These are phyloP conservation scores for Apiospora phragmitis DNA, from an alignment of 2,329 filamentous ascomycete genomes.

Conservation along the genomic window DNA sequence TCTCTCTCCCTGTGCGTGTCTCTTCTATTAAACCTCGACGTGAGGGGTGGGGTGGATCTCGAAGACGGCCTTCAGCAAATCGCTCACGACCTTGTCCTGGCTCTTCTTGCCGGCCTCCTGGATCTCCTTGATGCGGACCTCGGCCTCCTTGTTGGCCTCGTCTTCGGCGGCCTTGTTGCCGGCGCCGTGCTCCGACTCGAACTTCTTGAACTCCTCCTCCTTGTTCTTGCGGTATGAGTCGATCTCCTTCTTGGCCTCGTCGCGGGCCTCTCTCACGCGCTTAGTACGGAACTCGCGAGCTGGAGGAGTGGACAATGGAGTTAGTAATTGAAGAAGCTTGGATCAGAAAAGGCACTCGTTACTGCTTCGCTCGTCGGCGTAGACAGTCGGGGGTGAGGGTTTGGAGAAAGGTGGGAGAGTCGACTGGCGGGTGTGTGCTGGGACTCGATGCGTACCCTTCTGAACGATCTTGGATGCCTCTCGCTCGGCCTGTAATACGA, in stretches of 20 bases:
- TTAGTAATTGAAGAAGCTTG: not conserved
- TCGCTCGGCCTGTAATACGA: constrained; percentile 75
- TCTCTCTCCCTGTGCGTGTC: not conserved
- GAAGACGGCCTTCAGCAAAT: constrained; percentile 82
- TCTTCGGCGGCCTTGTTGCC: constrained; percentile 81
- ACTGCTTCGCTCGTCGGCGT: constrained; percentile 9
- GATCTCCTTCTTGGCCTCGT: constrained; percentile 97
- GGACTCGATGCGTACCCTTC: constrained; percentile 64
- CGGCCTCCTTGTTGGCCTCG: constrained; percentile 78
- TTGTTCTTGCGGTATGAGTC: constrained; percentile 87
- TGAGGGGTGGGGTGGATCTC: constrained; percentile 72
- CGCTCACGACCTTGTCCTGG: constrained; percentile 76
- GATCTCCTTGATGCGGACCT: constrained; percentile 81
- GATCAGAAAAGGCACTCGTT: not conserved
- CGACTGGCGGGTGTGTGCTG: not conserved
- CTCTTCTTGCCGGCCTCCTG: constrained; percentile 76
- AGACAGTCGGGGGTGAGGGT: constrained; percentile 18
- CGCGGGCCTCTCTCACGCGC: constrained; percentile 92
- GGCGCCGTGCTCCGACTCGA: constrained; percentile 87
- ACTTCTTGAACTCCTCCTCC: constrained; percentile 93
- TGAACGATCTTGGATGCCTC: constrained; percentile 99
- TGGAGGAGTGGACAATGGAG: constrained; percentile 26
- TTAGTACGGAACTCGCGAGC: constrained; percentile 71
- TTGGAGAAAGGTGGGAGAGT: not conserved
- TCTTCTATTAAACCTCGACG: not conserved